phyloP scores from a whole-genome alignment of 352 stramenopile genomes.

The Pythium sukuiense region DNA sequence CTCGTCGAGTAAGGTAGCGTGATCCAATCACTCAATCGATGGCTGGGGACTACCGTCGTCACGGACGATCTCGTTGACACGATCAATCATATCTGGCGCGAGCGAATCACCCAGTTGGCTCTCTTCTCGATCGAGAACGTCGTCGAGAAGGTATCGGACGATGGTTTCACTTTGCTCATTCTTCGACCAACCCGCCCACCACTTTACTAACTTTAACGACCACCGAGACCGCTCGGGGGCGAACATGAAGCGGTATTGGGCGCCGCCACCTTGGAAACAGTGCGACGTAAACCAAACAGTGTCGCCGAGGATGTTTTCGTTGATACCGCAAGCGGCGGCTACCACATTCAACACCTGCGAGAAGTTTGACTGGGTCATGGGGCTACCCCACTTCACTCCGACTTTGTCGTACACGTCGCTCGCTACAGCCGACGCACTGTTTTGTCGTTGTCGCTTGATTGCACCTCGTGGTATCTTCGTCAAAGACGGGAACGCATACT shows the following conservation, averaged over 20 bases:
- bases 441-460: conserved; percentile 5
- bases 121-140: conserved; percentile 19
- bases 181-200: conserved; percentile 13
- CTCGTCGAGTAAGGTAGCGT: too few relatives aligned
- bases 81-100: neutral
- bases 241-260: conserved; percentile 23
- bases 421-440: too few relatives aligned
- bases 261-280: conserved; percentile 11
- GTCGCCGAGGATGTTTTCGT: conserved; percentile 8
- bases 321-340: neutral
- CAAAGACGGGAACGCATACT: conserved; percentile 5
- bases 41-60: too few relatives aligned
- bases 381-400: neutral
- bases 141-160: conserved; percentile 9
- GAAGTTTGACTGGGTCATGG: conserved; percentile 12
- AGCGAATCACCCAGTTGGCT: conserved; percentile 3
- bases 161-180: conserved; percentile 20
- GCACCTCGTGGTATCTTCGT: neutral
- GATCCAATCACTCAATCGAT: too few relatives aligned
- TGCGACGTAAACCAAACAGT: conserved; percentile 16
- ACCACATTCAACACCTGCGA: neutral
- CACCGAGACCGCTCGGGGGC: neutral
- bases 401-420: neutral
- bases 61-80: too few relatives aligned
- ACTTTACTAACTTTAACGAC: conserved; percentile 27